Base-by-base conservation (phyloP, 2,329 filamentous ascomycete genomes). In the Fonsecaea pedrosoi region DNA sequence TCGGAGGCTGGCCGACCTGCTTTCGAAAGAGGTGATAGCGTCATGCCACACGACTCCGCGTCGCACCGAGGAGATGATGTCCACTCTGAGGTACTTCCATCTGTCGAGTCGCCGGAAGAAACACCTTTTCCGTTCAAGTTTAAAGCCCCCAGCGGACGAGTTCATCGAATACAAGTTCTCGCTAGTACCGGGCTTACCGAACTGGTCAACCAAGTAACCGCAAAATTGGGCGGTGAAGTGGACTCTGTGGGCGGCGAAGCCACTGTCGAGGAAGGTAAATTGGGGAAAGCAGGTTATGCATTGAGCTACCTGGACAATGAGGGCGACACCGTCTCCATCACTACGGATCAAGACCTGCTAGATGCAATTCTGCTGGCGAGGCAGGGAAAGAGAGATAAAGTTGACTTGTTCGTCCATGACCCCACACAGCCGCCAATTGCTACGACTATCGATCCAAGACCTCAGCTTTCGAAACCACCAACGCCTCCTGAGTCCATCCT, bases 291-390 rank as follows among this genome's bases (percentile, higher is more conserved):
- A 40, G 95, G 95, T 6, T 99, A 94, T 75, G 95, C 94, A 34
- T 83, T 99, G 68, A 97, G 93, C 83, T 99, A 98, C 76, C 84
- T 98, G 72, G 95, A 99, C 77, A 94, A 98, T 73, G 95, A 99
- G 77, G 94, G 95, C 64, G 95, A 99, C 77, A 94, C 92, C 0
- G 93, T 99, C 15, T 97, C 94, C 48, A 97, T 99, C 77, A 99
- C 95, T 10, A 96, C 94, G 0, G 93, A 98, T 75, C 90, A 94
- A 71, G 95, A 99, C 77, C 86, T 99, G 50, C 81, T 95, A 1
- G 95, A 99, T 79, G 93, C 95, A 1, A 92, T 99, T 72, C 84
- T 89, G 21, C 86, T 98, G 34, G 92, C 94, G 4, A 90, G 92
- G 67, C 89, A 91, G 66, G 85, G 87, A 54, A 88, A 84, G 72